phyloP scores from a whole-genome alignment of 2,329 filamentous ascomycete genomes.

The Diaporthe longicolla region DNA sequence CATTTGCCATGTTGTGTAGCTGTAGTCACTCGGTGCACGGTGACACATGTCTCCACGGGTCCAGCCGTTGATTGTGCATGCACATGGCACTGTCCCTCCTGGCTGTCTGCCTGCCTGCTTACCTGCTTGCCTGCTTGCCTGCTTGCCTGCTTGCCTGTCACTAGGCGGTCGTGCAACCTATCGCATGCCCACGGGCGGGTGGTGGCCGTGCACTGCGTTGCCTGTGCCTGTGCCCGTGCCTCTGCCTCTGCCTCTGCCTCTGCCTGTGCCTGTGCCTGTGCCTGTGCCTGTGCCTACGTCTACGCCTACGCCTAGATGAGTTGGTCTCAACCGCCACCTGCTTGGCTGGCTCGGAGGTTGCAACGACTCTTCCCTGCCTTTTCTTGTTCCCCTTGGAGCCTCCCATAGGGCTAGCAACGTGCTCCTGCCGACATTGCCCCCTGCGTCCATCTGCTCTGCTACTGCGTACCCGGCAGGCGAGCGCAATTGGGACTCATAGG shows the following conservation, averaged over 20 bases:
- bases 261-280: too few species aligned
- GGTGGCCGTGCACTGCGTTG: constrained; percentile 1
- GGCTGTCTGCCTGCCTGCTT: background rate
- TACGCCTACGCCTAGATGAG: background rate
- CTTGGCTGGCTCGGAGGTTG: background rate
- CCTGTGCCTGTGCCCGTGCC: constrained; percentile 15
- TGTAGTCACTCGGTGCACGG: background rate
- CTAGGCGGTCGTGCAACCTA: background rate
- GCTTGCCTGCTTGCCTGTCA: background rate
- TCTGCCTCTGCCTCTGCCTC: background rate
- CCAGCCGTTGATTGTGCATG: constrained; percentile 17
- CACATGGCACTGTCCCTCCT: constrained; percentile 10
- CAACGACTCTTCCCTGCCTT: background rate
- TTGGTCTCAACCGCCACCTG: background rate
- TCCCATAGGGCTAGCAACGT: background rate
- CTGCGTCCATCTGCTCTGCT: too few species aligned
- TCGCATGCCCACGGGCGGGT: background rate
- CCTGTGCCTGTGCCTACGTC: too few species aligned
- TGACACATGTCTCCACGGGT: constrained; percentile 4
- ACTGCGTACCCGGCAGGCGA: too few species aligned
- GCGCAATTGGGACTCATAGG: background rate
- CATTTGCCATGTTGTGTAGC: too few species aligned
- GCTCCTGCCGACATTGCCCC: background rate
- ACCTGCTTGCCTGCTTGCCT: background rate
- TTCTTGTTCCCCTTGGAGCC: background rate